phyloP scores from a whole-genome alignment of 768 basidiomycete genomes.

The Xerocomellus intermedius region DNA sequence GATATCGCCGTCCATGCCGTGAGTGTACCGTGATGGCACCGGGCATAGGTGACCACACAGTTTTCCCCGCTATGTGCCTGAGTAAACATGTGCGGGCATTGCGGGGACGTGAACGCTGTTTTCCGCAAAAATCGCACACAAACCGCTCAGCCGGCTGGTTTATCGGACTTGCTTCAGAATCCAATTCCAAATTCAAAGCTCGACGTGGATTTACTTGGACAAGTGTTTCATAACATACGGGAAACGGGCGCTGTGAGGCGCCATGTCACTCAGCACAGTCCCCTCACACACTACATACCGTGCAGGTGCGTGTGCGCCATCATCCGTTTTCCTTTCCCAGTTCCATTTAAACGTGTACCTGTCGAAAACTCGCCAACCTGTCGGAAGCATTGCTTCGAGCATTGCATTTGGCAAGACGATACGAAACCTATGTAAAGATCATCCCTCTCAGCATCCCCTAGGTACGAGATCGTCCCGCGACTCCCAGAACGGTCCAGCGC shows the following conservation, averaged over 20 bases:
- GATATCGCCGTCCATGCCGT: constrained; percentile 12
- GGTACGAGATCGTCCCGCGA: constrained; percentile 12
- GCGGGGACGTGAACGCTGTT: constrained; percentile 4
- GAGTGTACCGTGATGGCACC: constrained; percentile 2
- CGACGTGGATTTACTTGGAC: background rate
- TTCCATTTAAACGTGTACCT: background rate
- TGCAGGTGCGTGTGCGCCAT: background rate
- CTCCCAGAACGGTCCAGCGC: background rate
- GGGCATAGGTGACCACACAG: constrained; percentile 1
- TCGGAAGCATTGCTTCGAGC: constrained; percentile 16
- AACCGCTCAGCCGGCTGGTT: background rate
- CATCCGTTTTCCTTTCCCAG: background rate
- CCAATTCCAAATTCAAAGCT: constrained; percentile 10
- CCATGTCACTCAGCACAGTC: background rate
- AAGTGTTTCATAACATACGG: constrained; percentile 12
- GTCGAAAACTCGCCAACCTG: constrained; percentile 3
- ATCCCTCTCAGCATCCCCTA: background rate
- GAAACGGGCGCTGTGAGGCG: constrained; percentile 5
- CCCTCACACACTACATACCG: background rate
- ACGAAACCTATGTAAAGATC: constrained; percentile 4
- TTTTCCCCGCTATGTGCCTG: constrained; percentile 4
- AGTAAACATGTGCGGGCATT: background rate
- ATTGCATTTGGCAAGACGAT: background rate
- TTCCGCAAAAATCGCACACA: background rate
- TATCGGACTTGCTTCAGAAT: background rate